A percentile compares a stretch with the other conserved stretches of the same genome.
phyloP scores from a whole-genome alignment of 2,329 filamentous ascomycete genomes.

The Ceratocystis alfenasii region DNA sequence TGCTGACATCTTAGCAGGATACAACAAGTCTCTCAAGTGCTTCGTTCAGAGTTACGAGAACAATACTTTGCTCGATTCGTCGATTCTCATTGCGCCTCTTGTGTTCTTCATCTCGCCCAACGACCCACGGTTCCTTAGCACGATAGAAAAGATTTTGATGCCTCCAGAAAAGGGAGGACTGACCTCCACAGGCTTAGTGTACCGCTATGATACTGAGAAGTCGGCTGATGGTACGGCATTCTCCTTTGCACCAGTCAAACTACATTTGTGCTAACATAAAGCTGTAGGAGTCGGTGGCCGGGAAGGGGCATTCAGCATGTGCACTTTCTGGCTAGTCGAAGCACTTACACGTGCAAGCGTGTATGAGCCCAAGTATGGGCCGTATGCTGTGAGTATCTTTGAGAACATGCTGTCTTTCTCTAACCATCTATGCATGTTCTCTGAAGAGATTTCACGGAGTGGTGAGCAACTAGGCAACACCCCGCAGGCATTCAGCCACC shows the following conservation, averaged over 20 bases:
- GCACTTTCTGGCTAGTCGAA: slow-evolving; percentile 73
- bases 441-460: slow-evolving; percentile 61
- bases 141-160: slow-evolving; percentile 58
- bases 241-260: neutral
- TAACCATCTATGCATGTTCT: slow-evolving; percentile 68
- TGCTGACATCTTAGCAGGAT: slow-evolving; percentile 35
- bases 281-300: slow-evolving; percentile 54
- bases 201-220: slow-evolving; percentile 57
- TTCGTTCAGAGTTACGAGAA: slow-evolving; percentile 70
- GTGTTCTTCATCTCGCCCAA: slow-evolving; percentile 72
- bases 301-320: slow-evolving; percentile 71
- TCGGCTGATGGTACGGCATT: slow-evolving; percentile 51
- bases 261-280: neutral
- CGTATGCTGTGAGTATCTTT: slow-evolving; percentile 54
- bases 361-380: slow-evolving; percentile 53
- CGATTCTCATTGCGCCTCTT: slow-evolving; percentile 62
- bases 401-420: slow-evolving; percentile 68
- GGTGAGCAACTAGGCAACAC: slow-evolving; percentile 72
- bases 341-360: slow-evolving; percentile 57
- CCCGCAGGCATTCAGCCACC: slow-evolving; percentile 65
- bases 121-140: slow-evolving; percentile 61
- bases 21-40: slow-evolving; percentile 55
- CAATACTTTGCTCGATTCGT: slow-evolving; percentile 57
- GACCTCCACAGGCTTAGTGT: slow-evolving; percentile 63
- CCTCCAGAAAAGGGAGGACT: slow-evolving; percentile 63